Evolutionary conservation across 306 rosid species (phyloP), one percentile per base, ranked within the genome.

Genomic region (Aeschynomene evenia): DNA sequence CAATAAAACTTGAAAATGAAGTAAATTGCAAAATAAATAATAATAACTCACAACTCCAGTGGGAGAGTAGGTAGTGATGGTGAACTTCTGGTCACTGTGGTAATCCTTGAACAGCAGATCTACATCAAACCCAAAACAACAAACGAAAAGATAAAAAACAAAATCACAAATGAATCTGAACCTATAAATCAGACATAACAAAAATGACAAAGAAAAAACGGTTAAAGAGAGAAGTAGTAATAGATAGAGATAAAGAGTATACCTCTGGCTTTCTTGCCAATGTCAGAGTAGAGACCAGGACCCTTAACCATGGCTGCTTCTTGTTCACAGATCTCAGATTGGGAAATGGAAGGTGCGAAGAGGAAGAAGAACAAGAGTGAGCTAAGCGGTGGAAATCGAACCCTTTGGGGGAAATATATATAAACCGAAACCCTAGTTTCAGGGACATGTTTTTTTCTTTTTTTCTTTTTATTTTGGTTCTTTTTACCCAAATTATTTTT

Each of bases 231-330:
- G 52, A 42, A 3, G 34, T 16, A 28, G 33, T 1, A n/a, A n/a
- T n/a, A n/a, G n/a, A n/a, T n/a, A 31, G 4, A 55, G 50, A 63
- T 18, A 71, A 43, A 46, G 56, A 58, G 28, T 34, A 59, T 23
- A 91, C 95, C 98, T 88, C 96, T 83, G 77, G 97, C 87, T 74
- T 79, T 86, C 65, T 88, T 93, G 83, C 97, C 97, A 71, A 93
- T 88, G 60, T 93, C 97, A 56, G 90, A 31, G 94, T 90, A 93
- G 57, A 93, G 98, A 22, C 97, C 97, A 9, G 98, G 98, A 80
- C 98, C 98, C 80, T 87, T 89, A 31, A 76, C 79, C 98, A 93
- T 93, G 66, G 66, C 45, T 76, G 66, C 45, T 76, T 51, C 43
- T 78, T 55, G 42, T 20, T n/a, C 31, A 10, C 14, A 39, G 54